Evolutionary conservation across 441 rosid species (phyloP).

Genomic region (Kokia cookei): DNA sequence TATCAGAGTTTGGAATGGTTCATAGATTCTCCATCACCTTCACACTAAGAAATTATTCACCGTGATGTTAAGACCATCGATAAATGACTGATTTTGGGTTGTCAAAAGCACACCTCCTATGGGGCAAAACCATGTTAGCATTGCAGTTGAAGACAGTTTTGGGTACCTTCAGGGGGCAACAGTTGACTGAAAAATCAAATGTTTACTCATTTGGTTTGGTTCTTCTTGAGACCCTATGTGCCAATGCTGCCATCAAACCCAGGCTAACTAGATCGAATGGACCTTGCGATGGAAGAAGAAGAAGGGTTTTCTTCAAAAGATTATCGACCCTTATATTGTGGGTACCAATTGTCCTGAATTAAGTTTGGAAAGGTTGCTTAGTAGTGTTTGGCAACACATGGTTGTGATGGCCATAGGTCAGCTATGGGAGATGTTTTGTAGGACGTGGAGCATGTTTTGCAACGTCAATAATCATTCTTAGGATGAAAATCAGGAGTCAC

Average conservation of each 20-base stretch:
- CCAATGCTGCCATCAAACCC: slow-evolving; percentile 69
- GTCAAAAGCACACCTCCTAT: slow-evolving; percentile 55
- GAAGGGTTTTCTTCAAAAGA: slow-evolving; percentile 68
- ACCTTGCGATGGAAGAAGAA: slow-evolving; percentile 79
- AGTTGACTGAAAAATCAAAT: slow-evolving; percentile 72
- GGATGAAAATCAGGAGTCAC: slow-evolving; percentile 34
- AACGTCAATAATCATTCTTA: slow-evolving; percentile 72
- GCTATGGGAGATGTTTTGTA: slow-evolving; percentile 91
- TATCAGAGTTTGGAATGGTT: slow-evolving; percentile 49
- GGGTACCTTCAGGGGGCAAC: slow-evolving; percentile 81
- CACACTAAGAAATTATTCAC: slow-evolving; percentile 82
- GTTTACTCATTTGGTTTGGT: slow-evolving; percentile 90
- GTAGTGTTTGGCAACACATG: slow-evolving; percentile 74
- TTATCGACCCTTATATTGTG: slow-evolving; percentile 60
- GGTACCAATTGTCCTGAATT: slow-evolving; percentile 65
- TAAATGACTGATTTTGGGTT: slow-evolving; percentile 82
- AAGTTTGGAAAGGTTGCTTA: slow-evolving; percentile 80
- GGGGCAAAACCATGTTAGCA: slow-evolving; percentile 77
- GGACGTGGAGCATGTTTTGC: slow-evolving; percentile 89
- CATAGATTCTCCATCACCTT: slow-evolving; percentile 69
- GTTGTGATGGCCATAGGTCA: slow-evolving; percentile 57
- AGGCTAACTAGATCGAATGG: slow-evolving; percentile 85
- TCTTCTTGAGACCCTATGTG: slow-evolving; percentile 68
- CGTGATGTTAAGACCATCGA: slow-evolving; percentile 86
- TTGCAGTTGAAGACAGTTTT: slow-evolving; percentile 78